Percentiles rank a stretch among this genome's conserved stretches.
Conservation (phyloP, 1,284 basidiomycete species). For the Filobasidium uniguttulatum region DNA sequence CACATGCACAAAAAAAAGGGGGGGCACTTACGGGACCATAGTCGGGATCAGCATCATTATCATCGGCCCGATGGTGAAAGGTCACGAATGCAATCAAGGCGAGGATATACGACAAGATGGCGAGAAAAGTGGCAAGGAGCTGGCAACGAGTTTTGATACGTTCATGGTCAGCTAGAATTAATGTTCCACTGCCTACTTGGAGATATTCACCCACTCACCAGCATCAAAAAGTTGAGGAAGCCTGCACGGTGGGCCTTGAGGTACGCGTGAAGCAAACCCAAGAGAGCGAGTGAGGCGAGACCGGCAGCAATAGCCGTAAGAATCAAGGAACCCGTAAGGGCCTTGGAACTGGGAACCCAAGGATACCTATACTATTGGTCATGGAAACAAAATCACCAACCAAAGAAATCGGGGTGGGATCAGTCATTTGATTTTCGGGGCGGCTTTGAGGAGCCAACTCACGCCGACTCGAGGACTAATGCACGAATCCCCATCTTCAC, state of each 20-base stretch:
- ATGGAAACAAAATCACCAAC: too few relatives aligned
- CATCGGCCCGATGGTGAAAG: conserved; percentile 19
- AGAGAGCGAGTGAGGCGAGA: conserved; percentile 22
- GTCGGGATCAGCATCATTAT: background rate
- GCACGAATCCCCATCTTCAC: background rate
- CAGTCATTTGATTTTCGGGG: too few relatives aligned
- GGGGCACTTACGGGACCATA: conserved; percentile 4
- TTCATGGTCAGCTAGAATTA: background rate
- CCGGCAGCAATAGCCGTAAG: conserved; percentile 27
- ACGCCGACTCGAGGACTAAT: background rate
- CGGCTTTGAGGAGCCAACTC: background rate
- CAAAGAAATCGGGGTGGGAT: too few relatives aligned
- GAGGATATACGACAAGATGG: conserved; percentile 21
- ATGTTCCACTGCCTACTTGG: background rate
- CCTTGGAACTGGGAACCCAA: conserved; percentile 14
- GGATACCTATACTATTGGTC: conserved; percentile 1
- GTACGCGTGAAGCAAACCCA: conserved; percentile 18
- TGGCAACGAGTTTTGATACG: background rate
- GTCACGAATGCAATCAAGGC: conserved; percentile 23
- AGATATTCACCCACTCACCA: conserved; percentile 18
- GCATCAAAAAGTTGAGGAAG: conserved; percentile 18
- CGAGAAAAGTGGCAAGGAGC: background rate
- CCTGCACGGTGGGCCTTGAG: conserved; percentile 17
- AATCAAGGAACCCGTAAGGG: conserved; percentile 24
- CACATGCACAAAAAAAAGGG: background rate